phyloP scores from a whole-genome alignment of 2,329 filamentous ascomycete species.

The Aspergillus intermedius region DNA sequence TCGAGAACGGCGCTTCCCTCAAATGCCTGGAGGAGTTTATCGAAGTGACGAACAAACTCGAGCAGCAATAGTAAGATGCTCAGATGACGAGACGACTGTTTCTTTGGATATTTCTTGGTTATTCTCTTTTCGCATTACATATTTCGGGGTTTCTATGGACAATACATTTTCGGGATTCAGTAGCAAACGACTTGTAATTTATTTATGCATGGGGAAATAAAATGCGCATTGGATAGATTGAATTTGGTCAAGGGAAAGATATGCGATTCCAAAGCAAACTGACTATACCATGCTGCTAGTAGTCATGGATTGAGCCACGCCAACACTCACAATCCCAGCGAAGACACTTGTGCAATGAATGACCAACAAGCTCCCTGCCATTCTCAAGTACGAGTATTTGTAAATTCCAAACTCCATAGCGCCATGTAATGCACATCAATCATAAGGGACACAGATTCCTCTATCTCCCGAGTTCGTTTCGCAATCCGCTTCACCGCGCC shows the following conservation, averaged over 20 bases:
- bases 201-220: not conserved
- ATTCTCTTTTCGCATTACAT: constrained; percentile 12
- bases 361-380: not conserved
- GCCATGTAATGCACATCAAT: constrained; percentile 27
- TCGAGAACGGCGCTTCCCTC: constrained; percentile 80
- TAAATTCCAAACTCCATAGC: constrained; percentile 21
- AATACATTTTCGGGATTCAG: not conserved
- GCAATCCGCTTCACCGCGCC: constrained; percentile 57
- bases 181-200: not conserved
- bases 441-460: constrained; percentile 5
- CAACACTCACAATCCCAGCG: not conserved
- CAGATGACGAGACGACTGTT: not conserved
- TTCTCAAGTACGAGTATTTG: not conserved
- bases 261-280: not conserved
- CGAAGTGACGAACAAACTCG: constrained; percentile 61
- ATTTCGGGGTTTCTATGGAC: constrained; percentile 1
- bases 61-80: constrained; percentile 10
- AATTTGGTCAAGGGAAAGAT: not conserved
- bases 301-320: no score
- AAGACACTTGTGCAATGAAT: not conserved
- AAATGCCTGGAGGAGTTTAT: constrained; percentile 78
- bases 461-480: not conserved
- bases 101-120: constrained; percentile 4
- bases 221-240: not conserved
- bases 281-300: not conserved